Evolutionary conservation across 805 yeast species (phyloP), one percentile per base, ranked within the genome.

Genomic region (Torulaspora gathmanii): DNA sequence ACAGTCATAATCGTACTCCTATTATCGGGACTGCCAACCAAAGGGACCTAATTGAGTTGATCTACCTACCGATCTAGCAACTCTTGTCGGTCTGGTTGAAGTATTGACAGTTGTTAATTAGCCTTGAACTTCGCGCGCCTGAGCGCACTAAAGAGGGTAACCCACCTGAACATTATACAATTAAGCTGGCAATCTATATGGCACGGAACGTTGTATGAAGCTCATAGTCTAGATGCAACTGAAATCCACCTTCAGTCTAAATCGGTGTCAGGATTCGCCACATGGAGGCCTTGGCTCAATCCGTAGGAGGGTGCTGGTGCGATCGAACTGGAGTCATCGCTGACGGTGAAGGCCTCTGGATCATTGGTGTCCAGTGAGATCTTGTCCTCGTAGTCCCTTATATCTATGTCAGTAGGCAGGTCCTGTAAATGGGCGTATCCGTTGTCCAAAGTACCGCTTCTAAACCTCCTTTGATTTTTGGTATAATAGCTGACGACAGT

Each of bases 401-500:
- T 47, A 12, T 44, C 42, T 7, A 60, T 54, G 25, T 53, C 41
- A 2, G 52, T 43, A 3, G 65, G 65, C 9, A 60, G 45, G 20
- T 52, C 47, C 25, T 55, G 56, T 19, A 44, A 27, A 19, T 45
- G 33, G 26, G 52, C 38, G 41, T 58, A 53, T n/a, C 52, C 33
- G 17, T 48, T 46, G 28, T 57, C 63, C 16, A 57, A 39, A 1
- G 65, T 57, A 3, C 64, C 65, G 26, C 61, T 55, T 36, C 59
- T 51, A 12, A 58, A 33, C 30, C 61, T 52, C 25, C 56, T 56
- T 19, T 56, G 55, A 11, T 57, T 53, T 45, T 57, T 60, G 2
- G 70, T 64, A 40, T 51, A 65, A 36, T 65, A 65, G 44, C 69
- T 65, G 3, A 55, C 55, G 0, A 57, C 56, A 3, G 69, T 64